Percentiles rank a stretch among this genome's conserved stretches.
These are phyloP conservation scores for Colletotrichum tamarilloi DNA, from an alignment of 2,329 filamentous ascomycete genomes.

Conservation along the genomic window DNA sequence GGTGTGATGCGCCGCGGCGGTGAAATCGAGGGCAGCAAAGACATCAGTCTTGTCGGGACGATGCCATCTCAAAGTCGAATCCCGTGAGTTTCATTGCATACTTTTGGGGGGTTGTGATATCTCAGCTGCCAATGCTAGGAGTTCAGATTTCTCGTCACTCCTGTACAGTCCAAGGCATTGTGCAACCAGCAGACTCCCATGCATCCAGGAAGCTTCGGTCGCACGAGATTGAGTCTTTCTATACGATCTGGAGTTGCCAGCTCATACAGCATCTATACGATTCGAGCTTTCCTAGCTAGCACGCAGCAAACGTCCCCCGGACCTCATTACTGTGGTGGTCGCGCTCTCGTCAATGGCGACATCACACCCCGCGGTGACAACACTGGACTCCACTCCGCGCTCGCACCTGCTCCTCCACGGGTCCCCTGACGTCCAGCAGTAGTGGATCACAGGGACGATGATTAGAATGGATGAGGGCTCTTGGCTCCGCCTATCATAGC, in stretches of 20 bases:
- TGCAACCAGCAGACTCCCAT: not conserved
- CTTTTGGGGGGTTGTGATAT: not conserved
- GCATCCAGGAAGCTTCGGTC: not conserved
- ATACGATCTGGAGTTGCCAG: not conserved
- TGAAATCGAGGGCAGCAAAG: not conserved
- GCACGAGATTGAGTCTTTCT: not conserved
- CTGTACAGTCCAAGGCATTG: not conserved
- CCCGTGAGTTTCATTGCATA: not conserved
- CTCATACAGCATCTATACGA: not conserved
- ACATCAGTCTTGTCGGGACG: not conserved
- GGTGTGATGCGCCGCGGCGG: conserved; percentile 45
- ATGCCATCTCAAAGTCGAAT: not conserved
- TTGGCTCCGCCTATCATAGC: not conserved
- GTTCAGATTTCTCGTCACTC: not conserved
- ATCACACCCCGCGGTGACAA: conserved; percentile 26
- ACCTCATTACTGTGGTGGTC: not conserved
- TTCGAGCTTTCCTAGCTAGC: not conserved
- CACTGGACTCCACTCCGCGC: conserved; percentile 1
- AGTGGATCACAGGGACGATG: not conserved
- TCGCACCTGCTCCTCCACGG: not conserved
- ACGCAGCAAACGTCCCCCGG: not conserved
- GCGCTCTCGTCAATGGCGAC: conserved; percentile 12
- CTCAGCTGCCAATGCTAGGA: not conserved
- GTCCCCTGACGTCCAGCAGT: not conserved
- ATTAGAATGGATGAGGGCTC: not conserved